phyloP scores from a whole-genome alignment of 2,329 filamentous ascomycete genomes.

The Verticillium isaacii region DNA sequence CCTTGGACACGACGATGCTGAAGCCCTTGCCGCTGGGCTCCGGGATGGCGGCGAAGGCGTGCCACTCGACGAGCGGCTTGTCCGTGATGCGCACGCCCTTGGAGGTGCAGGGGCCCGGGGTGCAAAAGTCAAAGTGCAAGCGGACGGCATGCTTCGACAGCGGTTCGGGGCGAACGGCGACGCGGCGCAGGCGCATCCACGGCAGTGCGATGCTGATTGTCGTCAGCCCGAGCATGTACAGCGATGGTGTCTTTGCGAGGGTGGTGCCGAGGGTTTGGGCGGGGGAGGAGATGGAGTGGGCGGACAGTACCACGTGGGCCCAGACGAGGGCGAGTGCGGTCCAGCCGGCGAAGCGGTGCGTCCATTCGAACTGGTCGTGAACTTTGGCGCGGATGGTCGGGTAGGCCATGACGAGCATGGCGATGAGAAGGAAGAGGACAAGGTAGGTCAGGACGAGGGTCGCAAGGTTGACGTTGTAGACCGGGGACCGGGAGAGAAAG shows the following conservation, averaged over 20 bases:
- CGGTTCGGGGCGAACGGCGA: constrained; percentile 60
- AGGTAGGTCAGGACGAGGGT: constrained; percentile 49
- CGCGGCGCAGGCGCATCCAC: constrained; percentile 67
- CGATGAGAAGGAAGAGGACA: constrained; percentile 50
- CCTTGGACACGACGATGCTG: constrained; percentile 65
- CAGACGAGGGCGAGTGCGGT: constrained; percentile 60
- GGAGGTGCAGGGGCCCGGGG: constrained; percentile 37
- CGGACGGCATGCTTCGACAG: constrained; percentile 70
- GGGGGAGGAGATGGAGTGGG: constrained; percentile 38
- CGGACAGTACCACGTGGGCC: constrained; percentile 50
- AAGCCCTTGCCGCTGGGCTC: constrained; percentile 50
- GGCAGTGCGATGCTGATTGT: constrained; percentile 65
- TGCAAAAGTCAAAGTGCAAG: constrained; percentile 64
- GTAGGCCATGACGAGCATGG: constrained; percentile 59
- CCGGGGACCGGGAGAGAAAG: constrained; percentile 25
- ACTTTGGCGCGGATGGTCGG: constrained; percentile 56
- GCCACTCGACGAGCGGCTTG: constrained; percentile 64
- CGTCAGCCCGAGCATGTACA: constrained; percentile 65
- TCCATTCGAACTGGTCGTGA: constrained; percentile 67
- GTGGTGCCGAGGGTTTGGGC: constrained; percentile 27
- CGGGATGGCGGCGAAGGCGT: constrained; percentile 71
- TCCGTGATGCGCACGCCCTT: constrained; percentile 50
- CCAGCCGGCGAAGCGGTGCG: constrained; percentile 72
- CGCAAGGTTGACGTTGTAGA: constrained; percentile 20
- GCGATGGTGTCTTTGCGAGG: constrained; percentile 32